Conservation (phyloP, 2,329 filamentous ascomycete species). For the Cadophora luteo-olivacea region DNA sequence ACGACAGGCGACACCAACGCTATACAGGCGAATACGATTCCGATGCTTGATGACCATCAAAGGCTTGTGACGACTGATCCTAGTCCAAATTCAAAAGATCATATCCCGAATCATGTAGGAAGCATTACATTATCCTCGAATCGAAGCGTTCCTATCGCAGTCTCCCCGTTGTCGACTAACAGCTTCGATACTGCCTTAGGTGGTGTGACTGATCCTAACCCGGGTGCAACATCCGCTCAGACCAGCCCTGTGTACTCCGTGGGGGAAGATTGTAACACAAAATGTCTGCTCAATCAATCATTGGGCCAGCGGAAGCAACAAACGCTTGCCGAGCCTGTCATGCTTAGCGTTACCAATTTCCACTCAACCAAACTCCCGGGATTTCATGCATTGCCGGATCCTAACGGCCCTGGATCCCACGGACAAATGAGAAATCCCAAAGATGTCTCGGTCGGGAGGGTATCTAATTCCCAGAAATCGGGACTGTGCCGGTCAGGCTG, state of each 20-base stretch:
- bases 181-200: neutral
- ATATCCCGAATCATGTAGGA: no score
- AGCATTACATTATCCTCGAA: no score
- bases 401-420: neutral
- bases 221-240: neutral
- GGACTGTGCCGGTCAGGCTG: neutral
- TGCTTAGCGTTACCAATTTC: neutral
- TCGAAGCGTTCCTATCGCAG: no score
- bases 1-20: no score
- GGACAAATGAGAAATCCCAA: neutral
- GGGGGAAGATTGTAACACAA: neutral
- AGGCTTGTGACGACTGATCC: no score
- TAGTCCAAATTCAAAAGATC: no score
- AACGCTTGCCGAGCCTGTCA: neutral
- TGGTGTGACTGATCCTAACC: neutral
- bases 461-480: neutral
- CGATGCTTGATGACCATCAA: no score
- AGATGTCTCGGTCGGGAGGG: neutral
- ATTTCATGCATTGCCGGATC: constrained; percentile 12
- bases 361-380: constrained; percentile 15
- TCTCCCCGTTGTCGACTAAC: neutral
- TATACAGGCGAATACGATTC: no score
- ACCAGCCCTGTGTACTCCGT: neutral
- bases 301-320: constrained; percentile 1
- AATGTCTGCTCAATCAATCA: neutral